Base-by-base conservation (phyloP, 2,329 filamentous ascomycete species). In the Fonsecaea pedrosoi region DNA sequence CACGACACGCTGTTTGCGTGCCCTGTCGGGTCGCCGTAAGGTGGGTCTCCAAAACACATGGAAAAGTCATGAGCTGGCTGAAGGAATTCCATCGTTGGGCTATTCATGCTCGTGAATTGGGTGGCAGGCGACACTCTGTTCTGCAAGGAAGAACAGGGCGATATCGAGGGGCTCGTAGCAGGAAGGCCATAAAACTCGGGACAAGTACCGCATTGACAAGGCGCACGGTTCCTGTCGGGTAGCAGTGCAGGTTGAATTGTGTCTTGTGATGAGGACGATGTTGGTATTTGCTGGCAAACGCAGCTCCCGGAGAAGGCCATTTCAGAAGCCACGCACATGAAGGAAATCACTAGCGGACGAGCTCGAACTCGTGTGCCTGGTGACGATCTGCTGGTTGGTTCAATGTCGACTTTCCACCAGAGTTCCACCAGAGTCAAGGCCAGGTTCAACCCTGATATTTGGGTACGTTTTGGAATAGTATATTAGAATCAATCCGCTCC, bases 81-180 rank as follows among this genome's bases (percentile, higher is more conserved):
- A 34, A 35, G 40, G 12, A 53, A 8, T 18, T 61, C 59, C 5
- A 35, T 12, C 4, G 42, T 38, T 15, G 35, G 42, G 21, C 18
- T 38, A 15, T 32, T 50, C n/a, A 32, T 35, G 18, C 34, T 40
- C 18, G 37, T 25, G 10, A 40, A 54, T 21, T 25, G 38, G 12
- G 18, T 54, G 21, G 8, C 25, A 4, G 45, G 59, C 10, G 59
- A 54, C 15, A 61, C 38, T 12, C 50, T 34, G 9, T 48, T 42
- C 59, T 61, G 59, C 12, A 54, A 25, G 13, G 58, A 61, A 34
- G 59, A 61, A 25, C 59, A 54, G 7, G 21, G 32, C n/a, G 59
- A 61, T 18, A 53, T 38, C 13, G 59, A 9, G 13, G 59, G 45
- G n/a, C 59, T 61, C 9, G 34, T 50, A 32, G n/a, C 45, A 40